Evolutionary conservation across 495 filamentous ascomycete genomes (phyloP), one percentile per base, ranked within the genome.

Genomic region (Annulohypoxylon moriforme): DNA sequence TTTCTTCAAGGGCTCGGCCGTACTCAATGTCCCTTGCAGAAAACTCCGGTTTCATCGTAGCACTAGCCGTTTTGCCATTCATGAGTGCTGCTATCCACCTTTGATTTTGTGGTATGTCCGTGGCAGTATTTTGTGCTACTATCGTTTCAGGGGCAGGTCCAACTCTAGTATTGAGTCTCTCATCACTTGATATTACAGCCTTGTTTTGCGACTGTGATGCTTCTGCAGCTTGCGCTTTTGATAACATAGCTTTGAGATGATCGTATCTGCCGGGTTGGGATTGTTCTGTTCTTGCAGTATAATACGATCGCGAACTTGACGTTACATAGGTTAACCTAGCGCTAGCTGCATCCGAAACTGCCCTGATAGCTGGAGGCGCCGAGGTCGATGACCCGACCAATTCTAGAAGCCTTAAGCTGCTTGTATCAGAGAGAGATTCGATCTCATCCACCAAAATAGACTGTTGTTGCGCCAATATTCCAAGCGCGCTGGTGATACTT

Each of bases 1-100:
- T 57, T 14, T 20, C 13, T 20, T 20, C 10, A 20, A 57, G 53
- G 22, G 31, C 53, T 57, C 18, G 53, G 9, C 53, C 53, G 18
- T 57, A 57, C 10, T 57, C 27, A 22, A 14, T 9, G 22, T 57
- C 53, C 16, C 38, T 57, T 20, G 53, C 10, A 34, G 53, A 57
- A 36, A 57, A 57, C 22, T 7, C 31, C 9, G 18, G 31, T 11
- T 38, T 9, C 6, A 4, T 11, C 16, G 34, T 9, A 13, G 8
- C 1, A 36, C 24, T n/a, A 38, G 31, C 4, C 31, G 16, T 38
- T 33, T 36, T 57, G 9, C n/a, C n/a, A 11, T 24, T 34, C 1
- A 38, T 11, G 16, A 57, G 53, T 57, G 53, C 53, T 36, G 53
- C 53, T 31, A 57, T 57, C 53, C 53, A 57, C 11, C 53, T 57